phyloP scores from a whole-genome alignment of 2,329 filamentous ascomycete genomes.

The Arthrobotrys sinensis region DNA sequence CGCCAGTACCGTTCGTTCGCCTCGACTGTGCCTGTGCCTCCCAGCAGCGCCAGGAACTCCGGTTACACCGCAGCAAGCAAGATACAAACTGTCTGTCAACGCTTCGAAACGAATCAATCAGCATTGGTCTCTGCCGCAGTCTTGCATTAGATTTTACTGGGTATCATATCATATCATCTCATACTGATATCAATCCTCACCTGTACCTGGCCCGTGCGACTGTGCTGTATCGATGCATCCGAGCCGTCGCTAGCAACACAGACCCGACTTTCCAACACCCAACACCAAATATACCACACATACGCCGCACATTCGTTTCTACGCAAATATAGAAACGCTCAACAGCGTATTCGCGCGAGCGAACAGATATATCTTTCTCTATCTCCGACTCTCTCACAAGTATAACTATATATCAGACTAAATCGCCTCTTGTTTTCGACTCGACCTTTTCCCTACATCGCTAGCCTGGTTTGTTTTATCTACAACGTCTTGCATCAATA shows the following conservation, averaged over 20 bases:
- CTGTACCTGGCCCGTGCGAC: slow-evolving; percentile 25
- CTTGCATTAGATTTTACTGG: slow-evolving; percentile 27
- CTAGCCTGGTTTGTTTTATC: slow-evolving; percentile 30
- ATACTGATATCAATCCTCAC: slow-evolving; percentile 19
- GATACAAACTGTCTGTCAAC: slow-evolving; percentile 27
- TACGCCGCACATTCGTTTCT: slow-evolving; percentile 38
- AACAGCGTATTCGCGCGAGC: slow-evolving; percentile 48
- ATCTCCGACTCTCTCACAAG: slow-evolving; percentile 31
- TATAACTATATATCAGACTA: slow-evolving; percentile 43
- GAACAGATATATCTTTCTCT: slow-evolving; percentile 29
- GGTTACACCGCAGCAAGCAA: slow-evolving; percentile 50
- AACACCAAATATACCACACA: slow-evolving; percentile 26
- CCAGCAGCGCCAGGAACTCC: slow-evolving; percentile 21
- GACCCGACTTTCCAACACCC: slow-evolving; percentile 26
- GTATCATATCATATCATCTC: not conserved
- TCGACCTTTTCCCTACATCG: slow-evolving; percentile 6
- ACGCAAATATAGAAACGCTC: slow-evolving; percentile 34
- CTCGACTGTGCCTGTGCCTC: slow-evolving; percentile 33
- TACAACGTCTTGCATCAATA: slow-evolving; percentile 12
- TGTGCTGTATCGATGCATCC: slow-evolving; percentile 58
- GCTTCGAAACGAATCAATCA: slow-evolving; percentile 42
- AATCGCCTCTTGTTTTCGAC: slow-evolving; percentile 46
- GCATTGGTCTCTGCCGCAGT: slow-evolving; percentile 43
- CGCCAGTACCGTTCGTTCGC: slow-evolving; percentile 13
- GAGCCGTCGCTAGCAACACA: slow-evolving; percentile 50